phyloP scores from a whole-genome alignment of 192 early-diverging fungal species.

The Coemansia biformis region DNA sequence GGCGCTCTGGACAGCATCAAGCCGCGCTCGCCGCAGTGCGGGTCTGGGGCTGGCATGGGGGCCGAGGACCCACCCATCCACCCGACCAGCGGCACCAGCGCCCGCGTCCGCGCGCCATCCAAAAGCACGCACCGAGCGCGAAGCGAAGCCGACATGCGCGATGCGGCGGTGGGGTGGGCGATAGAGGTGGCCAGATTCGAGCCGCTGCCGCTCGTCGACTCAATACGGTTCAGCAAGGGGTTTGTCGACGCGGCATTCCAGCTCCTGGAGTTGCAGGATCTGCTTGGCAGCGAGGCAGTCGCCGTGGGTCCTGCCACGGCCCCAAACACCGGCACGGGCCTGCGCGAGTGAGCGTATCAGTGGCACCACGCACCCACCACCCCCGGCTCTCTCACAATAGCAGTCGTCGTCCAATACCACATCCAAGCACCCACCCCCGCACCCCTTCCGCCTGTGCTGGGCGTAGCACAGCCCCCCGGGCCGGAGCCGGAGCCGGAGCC shows the following conservation, averaged over 20 bases:
- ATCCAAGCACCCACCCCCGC: no score
- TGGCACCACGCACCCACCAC: no score
- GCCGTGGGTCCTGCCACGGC: neutral
- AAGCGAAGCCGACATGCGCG: slow-evolving; percentile 19
- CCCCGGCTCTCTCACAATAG: no score
- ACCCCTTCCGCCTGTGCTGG: no score
- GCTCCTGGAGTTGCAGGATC: slow-evolving; percentile 7
- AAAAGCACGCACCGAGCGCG: slow-evolving; percentile 12
- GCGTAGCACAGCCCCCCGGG: no score
- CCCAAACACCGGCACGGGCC: neutral
- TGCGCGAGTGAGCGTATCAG: no score
- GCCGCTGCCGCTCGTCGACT: slow-evolving; percentile 36
- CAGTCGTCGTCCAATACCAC: no score
- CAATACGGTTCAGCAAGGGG: slow-evolving; percentile 46
- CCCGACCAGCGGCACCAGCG: neutral
- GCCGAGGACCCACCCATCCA: neutral
- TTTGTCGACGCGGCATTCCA: slow-evolving; percentile 37
- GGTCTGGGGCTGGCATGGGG: slow-evolving; percentile 12
- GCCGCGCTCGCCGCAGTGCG: slow-evolving; percentile 34
- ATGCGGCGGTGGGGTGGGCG: slow-evolving; percentile 18
- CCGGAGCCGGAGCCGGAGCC: no score
- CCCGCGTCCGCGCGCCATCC: slow-evolving; percentile 1
- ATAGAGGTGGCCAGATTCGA: slow-evolving; percentile 16
- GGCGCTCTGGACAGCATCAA: slow-evolving; percentile 27
- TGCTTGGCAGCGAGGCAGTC: neutral